Evolutionary conservation across 2,329 filamentous ascomycete species (phyloP).

Genomic region (Colletotrichum graminicola): DNA sequence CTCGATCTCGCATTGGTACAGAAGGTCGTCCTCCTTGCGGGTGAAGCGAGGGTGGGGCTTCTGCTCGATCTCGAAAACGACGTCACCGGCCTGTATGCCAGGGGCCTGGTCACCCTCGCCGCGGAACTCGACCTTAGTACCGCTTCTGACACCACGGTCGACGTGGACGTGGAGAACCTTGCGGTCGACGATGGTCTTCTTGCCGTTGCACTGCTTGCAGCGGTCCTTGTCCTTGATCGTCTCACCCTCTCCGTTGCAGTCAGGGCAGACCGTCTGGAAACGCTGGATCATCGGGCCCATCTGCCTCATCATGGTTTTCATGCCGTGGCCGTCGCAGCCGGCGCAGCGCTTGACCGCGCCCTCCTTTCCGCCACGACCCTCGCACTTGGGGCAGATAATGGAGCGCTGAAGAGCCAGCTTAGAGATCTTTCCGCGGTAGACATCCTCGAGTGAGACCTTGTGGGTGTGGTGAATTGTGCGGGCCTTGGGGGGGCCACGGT

Average conservation of each 20-base stretch:
- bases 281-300: constrained; percentile 99
- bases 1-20: constrained; percentile 96
- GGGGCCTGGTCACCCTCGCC: constrained; percentile 97
- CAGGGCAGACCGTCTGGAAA: constrained; percentile 98
- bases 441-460: constrained; percentile 97
- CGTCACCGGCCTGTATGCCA: constrained; percentile 92
- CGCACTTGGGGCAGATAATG: constrained; percentile 94
- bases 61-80: constrained; percentile 98
- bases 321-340: constrained; percentile 92
- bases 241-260: constrained; percentile 98
- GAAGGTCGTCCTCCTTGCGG: constrained; percentile 94
- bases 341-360: constrained; percentile 94
- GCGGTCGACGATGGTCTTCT: constrained; percentile 97
- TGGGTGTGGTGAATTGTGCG: constrained; percentile 98
- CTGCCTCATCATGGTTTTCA: constrained; percentile 99
- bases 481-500: constrained; percentile 86
- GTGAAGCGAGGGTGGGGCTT: constrained; percentile 98
- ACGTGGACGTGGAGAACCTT: constrained; percentile 99
- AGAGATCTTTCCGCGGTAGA: constrained; percentile 97
- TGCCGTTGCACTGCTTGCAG: constrained; percentile 95
- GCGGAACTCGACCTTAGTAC: constrained; percentile 96
- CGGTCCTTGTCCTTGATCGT: constrained; percentile 96
- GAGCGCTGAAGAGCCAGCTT: constrained; percentile 98
- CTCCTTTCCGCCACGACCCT: constrained; percentile 95
- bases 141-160: constrained; percentile 91